Percentiles rank a stretch among this genome's conserved stretches.
Evolutionary conservation across 192 early-diverging fungal species (phyloP).

Genomic region (Entrophospora sp.): DNA sequence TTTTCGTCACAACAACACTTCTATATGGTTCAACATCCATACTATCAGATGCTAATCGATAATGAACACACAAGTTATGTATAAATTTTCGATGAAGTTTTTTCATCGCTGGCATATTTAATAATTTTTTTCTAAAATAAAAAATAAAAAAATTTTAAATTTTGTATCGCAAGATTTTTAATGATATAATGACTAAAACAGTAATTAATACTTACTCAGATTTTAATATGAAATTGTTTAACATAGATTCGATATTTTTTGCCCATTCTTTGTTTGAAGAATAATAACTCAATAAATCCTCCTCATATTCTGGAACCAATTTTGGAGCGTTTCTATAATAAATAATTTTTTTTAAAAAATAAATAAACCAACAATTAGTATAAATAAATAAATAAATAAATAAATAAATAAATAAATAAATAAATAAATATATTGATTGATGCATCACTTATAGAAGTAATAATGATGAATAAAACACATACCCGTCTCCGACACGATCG

Average conservation of each 20-base stretch:
- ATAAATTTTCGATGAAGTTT: slow-evolving; percentile 56
- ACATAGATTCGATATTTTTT: slow-evolving; percentile 53
- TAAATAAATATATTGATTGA: no score
- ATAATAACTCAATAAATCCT: slow-evolving; percentile 62
- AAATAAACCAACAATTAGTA: background rate
- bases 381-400: background rate
- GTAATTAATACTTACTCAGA: slow-evolving; percentile 26
- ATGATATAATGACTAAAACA: no score
- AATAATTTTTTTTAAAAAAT: no score
- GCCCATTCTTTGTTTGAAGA: slow-evolving; percentile 53
- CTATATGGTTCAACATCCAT: slow-evolving; percentile 70
- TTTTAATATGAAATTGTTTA: slow-evolving; percentile 40
- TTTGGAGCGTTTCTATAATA: slow-evolving; percentile 12
- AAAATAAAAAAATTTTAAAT: no score
- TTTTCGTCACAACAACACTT: slow-evolving; percentile 57
- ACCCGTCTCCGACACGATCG: slow-evolving; percentile 20
- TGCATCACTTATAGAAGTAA: no score
- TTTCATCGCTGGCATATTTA: slow-evolving; percentile 66
- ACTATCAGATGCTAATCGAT: slow-evolving; percentile 63
- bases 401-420: no score
- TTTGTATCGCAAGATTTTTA: no score
- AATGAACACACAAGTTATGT: slow-evolving; percentile 63
- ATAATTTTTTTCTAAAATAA: no score
- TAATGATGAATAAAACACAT: no score
- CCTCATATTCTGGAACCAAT: slow-evolving; percentile 40